Percentiles rank a stretch among this genome's conserved stretches.
Conservation (phyloP, 768 basidiomycete genomes). For the Podaxis sp. region DNA sequence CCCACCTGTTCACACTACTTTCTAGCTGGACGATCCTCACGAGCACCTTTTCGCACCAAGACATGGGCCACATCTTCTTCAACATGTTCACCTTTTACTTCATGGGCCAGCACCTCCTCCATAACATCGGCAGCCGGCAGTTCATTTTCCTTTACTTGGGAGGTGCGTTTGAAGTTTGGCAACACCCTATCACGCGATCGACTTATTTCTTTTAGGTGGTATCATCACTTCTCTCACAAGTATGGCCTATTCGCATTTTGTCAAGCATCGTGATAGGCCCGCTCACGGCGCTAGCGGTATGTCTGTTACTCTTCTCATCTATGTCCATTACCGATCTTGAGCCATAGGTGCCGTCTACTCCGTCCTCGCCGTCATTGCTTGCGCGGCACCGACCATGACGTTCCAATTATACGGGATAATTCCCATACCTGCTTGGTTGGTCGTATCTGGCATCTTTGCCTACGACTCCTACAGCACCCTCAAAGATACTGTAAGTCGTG, state of each 20-base stretch:
- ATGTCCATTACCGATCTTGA: slow-evolving; percentile 6
- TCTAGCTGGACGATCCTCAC: slow-evolving; percentile 78
- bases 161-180: slow-evolving; percentile 39
- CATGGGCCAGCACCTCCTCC: slow-evolving; percentile 65
- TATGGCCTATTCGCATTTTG: slow-evolving; percentile 46
- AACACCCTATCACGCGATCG: background rate
- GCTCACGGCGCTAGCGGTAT: slow-evolving; percentile 76
- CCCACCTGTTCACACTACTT: background rate
- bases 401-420: slow-evolving; percentile 76
- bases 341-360: slow-evolving; percentile 68
- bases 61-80: slow-evolving; percentile 62
- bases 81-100: slow-evolving; percentile 81
- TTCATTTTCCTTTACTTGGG: slow-evolving; percentile 77
- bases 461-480: slow-evolving; percentile 56
- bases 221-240: slow-evolving; percentile 52
- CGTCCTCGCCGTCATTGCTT: slow-evolving; percentile 70
- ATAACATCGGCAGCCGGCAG: slow-evolving; percentile 59
- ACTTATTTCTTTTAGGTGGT: slow-evolving; percentile 46
- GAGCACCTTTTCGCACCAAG: slow-evolving; percentile 68
- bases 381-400: slow-evolving; percentile 60
- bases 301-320: slow-evolving; percentile 19
- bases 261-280: slow-evolving; percentile 36
- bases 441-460: slow-evolving; percentile 64
- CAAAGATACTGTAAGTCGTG: slow-evolving; percentile 34
- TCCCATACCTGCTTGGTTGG: slow-evolving; percentile 78